Base-by-base conservation (phyloP, 495 filamentous ascomycete species). In the Podospora appendiculata region DNA sequence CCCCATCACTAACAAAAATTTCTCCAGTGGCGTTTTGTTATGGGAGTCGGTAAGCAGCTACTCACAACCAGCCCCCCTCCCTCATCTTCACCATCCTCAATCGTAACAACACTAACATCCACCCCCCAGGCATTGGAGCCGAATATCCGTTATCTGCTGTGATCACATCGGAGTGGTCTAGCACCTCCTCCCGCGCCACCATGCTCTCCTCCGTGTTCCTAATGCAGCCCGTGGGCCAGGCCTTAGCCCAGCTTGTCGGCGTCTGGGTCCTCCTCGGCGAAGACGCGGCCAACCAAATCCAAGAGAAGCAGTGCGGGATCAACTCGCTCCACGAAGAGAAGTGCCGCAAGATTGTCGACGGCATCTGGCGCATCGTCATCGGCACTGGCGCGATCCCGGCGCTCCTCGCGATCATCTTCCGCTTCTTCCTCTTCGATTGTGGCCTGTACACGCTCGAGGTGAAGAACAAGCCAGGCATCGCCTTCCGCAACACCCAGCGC, bases 171-270 rank as follows among this genome's bases (percentile, higher is more conserved):
- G 85, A 89, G 74, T 86, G 72, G 70, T 75, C 76, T 11, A 88
- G 81, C 16, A 89, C 85, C 25, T 85, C 86, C 54, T 86, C 83
- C 68, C 70, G 87, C 46, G 85, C 86, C 40, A 83, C 82, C 36
- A 90, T 90, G 87, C 83, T 91, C 76, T 82, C 78, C 14, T 73
- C 82, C 16, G 86, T 91, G 39, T 90, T 91, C 58, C 78, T 86
- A 50, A 90, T 88, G 82, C 87, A 90, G 58, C 85, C 85, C 40
- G 73, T 90, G 47, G 87, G 87, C 48, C 73, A 89, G 57, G 78
- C 88, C 39, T 73, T 73, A 3, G 86, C 85, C 39, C 83, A 85
- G 11, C 72, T 89, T 6, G 70, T 88, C 38, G 81, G 84, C 8
- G 66, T 90, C 41, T 81, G 84, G 56, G 79, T 87, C 14, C 79